Percentiles rank a stretch among this genome's conserved stretches.
Conservation (phyloP, 495 filamentous ascomycete genomes). For the Lichenothelia convexa region DNA sequence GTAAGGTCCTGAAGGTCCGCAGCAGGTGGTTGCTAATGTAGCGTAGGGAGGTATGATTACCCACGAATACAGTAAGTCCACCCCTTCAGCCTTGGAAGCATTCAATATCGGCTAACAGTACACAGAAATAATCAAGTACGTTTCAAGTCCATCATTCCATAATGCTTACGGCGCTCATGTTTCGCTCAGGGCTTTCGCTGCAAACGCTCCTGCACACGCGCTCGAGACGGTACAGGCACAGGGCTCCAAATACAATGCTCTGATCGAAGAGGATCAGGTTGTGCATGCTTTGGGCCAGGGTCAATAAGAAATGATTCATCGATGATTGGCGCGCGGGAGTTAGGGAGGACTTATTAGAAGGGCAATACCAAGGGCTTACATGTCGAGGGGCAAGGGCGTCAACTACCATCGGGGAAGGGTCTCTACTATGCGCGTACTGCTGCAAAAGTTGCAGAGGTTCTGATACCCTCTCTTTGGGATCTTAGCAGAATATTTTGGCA, state of each 20-base stretch:
- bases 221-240: slow-evolving; percentile 48
- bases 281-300: slow-evolving; percentile 11
- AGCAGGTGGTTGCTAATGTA: neutral
- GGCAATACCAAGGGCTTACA: too few relatives aligned
- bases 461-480: too few relatives aligned
- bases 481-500: too few relatives aligned
- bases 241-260: slow-evolving; percentile 42
- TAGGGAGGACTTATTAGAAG: too few relatives aligned
- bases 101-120: too few relatives aligned
- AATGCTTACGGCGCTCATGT: slow-evolving; percentile 14
- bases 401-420: too few relatives aligned
- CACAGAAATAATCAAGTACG: slow-evolving; percentile 4
- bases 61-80: slow-evolving; percentile 39
- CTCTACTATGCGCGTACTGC: too few relatives aligned
- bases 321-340: too few relatives aligned
- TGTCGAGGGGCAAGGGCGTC: too few relatives aligned
- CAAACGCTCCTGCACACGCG: slow-evolving; percentile 46
- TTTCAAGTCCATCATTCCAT: slow-evolving; percentile 7
- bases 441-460: too few relatives aligned
- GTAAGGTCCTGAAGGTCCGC: slow-evolving; percentile 26
- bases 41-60: slow-evolving; percentile 31
- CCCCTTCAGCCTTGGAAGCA: too few relatives aligned
- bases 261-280: slow-evolving; percentile 60
- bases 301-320: neutral
- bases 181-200: slow-evolving; percentile 53